Conservation (phyloP, 139 green algal genomes). For the Chlorella sp. region DNA sequence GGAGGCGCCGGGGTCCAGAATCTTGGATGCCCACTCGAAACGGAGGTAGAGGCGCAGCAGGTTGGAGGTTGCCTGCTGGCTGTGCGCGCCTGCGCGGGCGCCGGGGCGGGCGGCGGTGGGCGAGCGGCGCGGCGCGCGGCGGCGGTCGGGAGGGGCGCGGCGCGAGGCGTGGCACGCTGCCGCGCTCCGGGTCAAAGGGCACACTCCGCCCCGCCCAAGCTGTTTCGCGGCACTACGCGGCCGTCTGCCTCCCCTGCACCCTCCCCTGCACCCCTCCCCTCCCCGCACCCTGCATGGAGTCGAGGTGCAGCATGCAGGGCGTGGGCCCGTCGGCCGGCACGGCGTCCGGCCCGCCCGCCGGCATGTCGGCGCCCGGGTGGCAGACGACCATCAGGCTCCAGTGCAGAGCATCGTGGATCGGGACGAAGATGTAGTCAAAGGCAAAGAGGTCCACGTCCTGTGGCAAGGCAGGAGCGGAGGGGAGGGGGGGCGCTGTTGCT, state of each 20-base stretch:
- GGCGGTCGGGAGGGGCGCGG: too few species aligned
- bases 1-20: background rate
- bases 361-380: conserved; percentile 55
- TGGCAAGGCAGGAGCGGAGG: too few species aligned
- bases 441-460: conserved; percentile 79
- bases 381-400: conserved; percentile 90
- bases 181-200: too few species aligned
- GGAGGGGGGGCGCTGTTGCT: too few species aligned
- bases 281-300: conserved; percentile 67
- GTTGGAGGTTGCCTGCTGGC: too few species aligned
- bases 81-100: too few species aligned
- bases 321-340: background rate
- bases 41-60: conserved; percentile 67
- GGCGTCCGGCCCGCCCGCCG: background rate
- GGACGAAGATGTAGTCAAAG: conserved; percentile 91
- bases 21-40: conserved; percentile 59
- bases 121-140: too few species aligned
- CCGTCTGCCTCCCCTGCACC: too few species aligned
- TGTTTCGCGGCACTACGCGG: too few species aligned
- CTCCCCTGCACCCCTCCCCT: background rate
- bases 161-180: too few species aligned
- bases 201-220: too few species aligned
- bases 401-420: conserved; percentile 87
- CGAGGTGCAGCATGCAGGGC: conserved; percentile 77
- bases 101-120: too few species aligned